Evolutionary conservation across 306 rosid species (phyloP).

Genomic region (Inga laurina): DNA sequence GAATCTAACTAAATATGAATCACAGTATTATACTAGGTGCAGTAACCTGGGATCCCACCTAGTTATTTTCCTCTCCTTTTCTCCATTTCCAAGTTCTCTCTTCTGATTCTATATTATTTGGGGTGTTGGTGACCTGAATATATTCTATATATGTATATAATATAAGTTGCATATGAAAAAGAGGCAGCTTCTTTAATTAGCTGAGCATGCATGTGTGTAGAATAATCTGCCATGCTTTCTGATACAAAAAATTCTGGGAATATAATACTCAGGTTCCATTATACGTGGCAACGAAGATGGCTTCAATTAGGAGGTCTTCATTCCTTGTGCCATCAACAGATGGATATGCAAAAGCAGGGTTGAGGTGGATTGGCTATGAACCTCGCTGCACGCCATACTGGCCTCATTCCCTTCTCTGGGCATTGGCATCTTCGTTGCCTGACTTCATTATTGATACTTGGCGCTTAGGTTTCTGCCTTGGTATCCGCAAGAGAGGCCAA

Average conservation of each 20-base stretch:
- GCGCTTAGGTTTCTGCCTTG: constrained; percentile 75
- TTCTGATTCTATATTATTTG: not conserved
- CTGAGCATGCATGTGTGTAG: not conserved
- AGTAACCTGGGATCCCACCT: not conserved
- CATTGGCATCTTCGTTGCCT: constrained; percentile 54
- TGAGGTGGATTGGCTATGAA: constrained; percentile 87
- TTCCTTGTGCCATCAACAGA: constrained; percentile 90
- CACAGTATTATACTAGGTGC: not conserved
- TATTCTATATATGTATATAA: no score
- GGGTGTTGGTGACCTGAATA: not conserved
- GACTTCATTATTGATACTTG: constrained; percentile 67
- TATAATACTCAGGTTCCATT: constrained; percentile 66
- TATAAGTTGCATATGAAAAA: not conserved
- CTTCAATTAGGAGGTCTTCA: constrained; percentile 85
- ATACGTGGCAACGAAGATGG: constrained; percentile 98
- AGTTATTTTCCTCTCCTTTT: not conserved
- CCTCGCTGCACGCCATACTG: constrained; percentile 98
- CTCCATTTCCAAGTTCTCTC: not conserved
- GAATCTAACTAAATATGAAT: not conserved
- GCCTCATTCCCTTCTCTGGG: constrained; percentile 93
- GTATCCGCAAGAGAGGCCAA: constrained; percentile 84
- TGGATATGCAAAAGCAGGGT: constrained; percentile 73
- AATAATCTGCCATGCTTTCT: constrained; percentile 12
- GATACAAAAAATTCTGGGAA: constrained; percentile 29
- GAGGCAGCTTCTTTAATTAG: not conserved